These are phyloP conservation scores for Erucastrum elatum DNA, from an alignment of 345 rosid genomes.

Conservation along the genomic window DNA sequence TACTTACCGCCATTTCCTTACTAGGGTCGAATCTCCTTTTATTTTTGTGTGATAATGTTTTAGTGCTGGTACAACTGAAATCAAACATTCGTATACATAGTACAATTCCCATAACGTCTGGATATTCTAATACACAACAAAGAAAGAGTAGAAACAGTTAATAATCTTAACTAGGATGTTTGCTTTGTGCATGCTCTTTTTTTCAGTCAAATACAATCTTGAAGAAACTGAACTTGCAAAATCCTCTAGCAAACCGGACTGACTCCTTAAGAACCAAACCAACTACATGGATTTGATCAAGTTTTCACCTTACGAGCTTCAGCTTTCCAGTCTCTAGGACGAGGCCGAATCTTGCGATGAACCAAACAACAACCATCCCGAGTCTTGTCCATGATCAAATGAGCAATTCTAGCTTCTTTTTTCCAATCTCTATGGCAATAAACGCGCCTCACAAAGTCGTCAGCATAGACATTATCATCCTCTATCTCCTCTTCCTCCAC, in stretches of 20 bases:
- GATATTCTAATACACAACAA: background rate
- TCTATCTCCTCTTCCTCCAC: slow-evolving; percentile 33
- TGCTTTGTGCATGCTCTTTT: background rate
- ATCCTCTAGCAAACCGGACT: slow-evolving; percentile 1
- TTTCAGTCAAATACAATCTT: background rate
- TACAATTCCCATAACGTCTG: background rate
- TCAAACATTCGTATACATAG: background rate
- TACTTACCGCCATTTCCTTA: background rate
- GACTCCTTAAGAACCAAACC: slow-evolving; percentile 9
- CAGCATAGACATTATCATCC: slow-evolving; percentile 32
- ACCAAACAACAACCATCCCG: slow-evolving; percentile 32
- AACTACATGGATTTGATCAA: slow-evolving; percentile 11
- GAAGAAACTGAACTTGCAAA: background rate
- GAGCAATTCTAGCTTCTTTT: slow-evolving; percentile 69
- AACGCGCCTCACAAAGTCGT: slow-evolving; percentile 37
- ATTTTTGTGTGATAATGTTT: background rate
- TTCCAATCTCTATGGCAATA: slow-evolving; percentile 69
- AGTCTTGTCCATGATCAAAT: slow-evolving; percentile 29
- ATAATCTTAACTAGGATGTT: background rate
- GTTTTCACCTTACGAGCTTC: slow-evolving; percentile 63
- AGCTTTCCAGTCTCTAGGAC: slow-evolving; percentile 71
- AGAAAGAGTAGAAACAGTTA: background rate
- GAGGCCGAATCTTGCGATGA: slow-evolving; percentile 27
- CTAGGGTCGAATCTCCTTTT: background rate
- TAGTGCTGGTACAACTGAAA: background rate